Conservation (phyloP, 257 asterid species). For the Nicotiana obtusifolia region DNA sequence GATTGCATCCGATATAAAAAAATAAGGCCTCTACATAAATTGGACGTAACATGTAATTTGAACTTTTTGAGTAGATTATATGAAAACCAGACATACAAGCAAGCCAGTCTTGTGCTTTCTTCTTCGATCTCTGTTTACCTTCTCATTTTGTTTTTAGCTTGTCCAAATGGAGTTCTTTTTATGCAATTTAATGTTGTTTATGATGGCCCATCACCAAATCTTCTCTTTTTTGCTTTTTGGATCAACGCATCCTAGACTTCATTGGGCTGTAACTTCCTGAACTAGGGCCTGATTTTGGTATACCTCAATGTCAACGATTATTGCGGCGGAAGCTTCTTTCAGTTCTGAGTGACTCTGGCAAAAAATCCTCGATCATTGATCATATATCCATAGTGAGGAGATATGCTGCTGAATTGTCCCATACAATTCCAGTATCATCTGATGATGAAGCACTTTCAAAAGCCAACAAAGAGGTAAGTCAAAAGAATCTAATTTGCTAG, state of each 20-base stretch:
- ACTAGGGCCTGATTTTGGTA: slow-evolving; percentile 84
- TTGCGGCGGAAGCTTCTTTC: slow-evolving; percentile 66
- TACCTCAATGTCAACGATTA: slow-evolving; percentile 55
- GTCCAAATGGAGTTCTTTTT: neutral
- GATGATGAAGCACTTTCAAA: slow-evolving; percentile 86
- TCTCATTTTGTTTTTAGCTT: neutral
- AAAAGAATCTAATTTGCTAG: neutral
- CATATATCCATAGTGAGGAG: slow-evolving; percentile 56
- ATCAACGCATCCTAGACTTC: slow-evolving; percentile 3
- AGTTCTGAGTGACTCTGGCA: slow-evolving; percentile 74
- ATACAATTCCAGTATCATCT: slow-evolving; percentile 66
- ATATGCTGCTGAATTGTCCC: slow-evolving; percentile 73
- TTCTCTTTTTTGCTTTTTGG: neutral
- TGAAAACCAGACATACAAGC: neutral
- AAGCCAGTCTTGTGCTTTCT: neutral
- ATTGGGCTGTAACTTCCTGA: slow-evolving; percentile 11
- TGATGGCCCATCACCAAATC: slow-evolving; percentile 6
- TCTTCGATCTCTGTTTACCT: neutral
- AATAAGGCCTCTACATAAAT: neutral
- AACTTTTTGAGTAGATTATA: neutral
- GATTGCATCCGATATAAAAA: neutral
- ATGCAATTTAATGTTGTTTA: neutral
- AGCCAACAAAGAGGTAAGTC: slow-evolving; percentile 80
- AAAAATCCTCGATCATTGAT: slow-evolving; percentile 72
- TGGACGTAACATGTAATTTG: neutral